These are phyloP conservation scores for Apophysomyces variabilis DNA, from an alignment of 371 early-diverging fungal genomes.

Conservation along the genomic window DNA sequence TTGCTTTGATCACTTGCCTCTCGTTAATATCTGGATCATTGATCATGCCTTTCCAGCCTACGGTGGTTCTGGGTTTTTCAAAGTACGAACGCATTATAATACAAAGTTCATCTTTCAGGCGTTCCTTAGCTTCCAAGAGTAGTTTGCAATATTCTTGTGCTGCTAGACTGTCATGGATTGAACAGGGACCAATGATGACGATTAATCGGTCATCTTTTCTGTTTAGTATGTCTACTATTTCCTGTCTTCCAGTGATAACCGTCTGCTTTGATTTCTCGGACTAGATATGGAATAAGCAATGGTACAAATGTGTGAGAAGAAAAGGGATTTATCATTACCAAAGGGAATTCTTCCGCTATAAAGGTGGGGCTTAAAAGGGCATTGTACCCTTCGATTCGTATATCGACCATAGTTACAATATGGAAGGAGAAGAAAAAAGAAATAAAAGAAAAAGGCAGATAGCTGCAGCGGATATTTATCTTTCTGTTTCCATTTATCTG, in stretches of 20 bases:
- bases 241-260: constrained; percentile 59
- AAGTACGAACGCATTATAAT: constrained; percentile 95
- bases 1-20: constrained; percentile 41
- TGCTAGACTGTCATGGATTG: constrained; percentile 89
- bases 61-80: constrained; percentile 94
- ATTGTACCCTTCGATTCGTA: constrained; percentile 46
- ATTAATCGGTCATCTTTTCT: constrained; percentile 84
- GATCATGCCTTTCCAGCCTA: constrained; percentile 95
- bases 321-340: constrained; percentile 38
- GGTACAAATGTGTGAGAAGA: neutral
- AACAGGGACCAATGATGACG: constrained; percentile 93
- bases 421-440: constrained; percentile 17
- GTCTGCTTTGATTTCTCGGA: constrained; percentile 31
- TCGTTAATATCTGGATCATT: constrained; percentile 89
- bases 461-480: constrained; percentile 5
- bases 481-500: constrained; percentile 3
- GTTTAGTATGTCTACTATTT: constrained; percentile 68
- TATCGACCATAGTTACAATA: constrained; percentile 27
- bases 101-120: constrained; percentile 64
- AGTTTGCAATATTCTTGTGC: constrained; percentile 79
- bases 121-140: constrained; percentile 40
- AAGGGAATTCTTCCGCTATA: constrained; percentile 57
- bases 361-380: constrained; percentile 44
- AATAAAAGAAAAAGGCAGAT: constrained; percentile 10
- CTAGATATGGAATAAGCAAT: constrained; percentile 23